Percentiles rank a stretch among this genome's conserved stretches.
These are phyloP conservation scores for Psilocybe tampanensis DNA, from an alignment of 768 basidiomycete genomes.

Conservation along the genomic window DNA sequence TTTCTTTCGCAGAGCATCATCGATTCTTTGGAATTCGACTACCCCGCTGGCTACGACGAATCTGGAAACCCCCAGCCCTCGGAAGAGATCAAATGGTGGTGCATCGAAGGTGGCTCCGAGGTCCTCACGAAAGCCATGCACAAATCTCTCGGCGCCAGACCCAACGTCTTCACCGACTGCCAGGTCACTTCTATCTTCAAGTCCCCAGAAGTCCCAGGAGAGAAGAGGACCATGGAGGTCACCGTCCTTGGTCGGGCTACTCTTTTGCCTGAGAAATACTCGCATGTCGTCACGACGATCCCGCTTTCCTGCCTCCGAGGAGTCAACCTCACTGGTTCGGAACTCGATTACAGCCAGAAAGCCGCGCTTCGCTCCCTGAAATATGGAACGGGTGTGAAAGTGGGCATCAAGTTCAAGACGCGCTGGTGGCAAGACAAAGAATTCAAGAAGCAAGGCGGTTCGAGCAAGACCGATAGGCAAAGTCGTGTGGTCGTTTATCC, in stretches of 20 bases:
- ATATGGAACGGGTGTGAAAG: slow-evolving; percentile 33
- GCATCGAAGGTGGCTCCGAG: slow-evolving; percentile 25
- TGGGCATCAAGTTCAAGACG: slow-evolving; percentile 37
- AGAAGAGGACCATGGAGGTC: slow-evolving; percentile 4
- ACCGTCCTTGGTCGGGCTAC: slow-evolving; percentile 4
- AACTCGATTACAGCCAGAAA: slow-evolving; percentile 30
- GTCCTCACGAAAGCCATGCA: slow-evolving; percentile 15
- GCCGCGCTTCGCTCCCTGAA: slow-evolving; percentile 31
- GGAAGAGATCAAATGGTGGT: slow-evolving; percentile 15
- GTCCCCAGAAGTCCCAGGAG: neutral
- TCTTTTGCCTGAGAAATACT: slow-evolving; percentile 6
- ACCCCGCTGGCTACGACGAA: slow-evolving; percentile 7
- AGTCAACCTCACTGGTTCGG: slow-evolving; percentile 25
- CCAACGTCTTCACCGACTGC: neutral
- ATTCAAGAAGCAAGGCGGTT: slow-evolving; percentile 8
- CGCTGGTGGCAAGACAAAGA: slow-evolving; percentile 32
- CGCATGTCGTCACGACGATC: slow-evolving; percentile 34
- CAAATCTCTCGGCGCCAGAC: neutral
- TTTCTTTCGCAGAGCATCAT: slow-evolving; percentile 3
- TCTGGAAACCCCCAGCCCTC: neutral
- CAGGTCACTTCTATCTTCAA: slow-evolving; percentile 10
- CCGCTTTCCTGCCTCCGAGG: slow-evolving; percentile 30
- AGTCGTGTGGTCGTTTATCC: slow-evolving; percentile 12
- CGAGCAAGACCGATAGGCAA: slow-evolving; percentile 9
- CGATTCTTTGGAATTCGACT: slow-evolving; percentile 19